Conservation (phyloP, 2,329 filamentous ascomycete genomes). For the Rhinocladiella mackenziei region DNA sequence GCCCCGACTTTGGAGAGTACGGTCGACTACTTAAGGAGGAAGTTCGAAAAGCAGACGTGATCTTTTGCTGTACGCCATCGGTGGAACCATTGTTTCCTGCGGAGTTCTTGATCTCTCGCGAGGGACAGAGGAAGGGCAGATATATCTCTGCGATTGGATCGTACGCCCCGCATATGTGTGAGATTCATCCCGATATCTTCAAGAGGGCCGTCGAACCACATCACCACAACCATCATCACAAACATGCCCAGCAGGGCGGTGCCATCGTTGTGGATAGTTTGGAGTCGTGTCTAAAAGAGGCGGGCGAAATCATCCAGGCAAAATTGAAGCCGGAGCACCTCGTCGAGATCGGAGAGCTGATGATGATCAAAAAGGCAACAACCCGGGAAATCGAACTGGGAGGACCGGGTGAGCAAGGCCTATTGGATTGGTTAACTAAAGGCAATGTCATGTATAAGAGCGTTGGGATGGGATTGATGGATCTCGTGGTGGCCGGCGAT, state of each 20-base stretch:
- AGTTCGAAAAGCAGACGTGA: constrained; percentile 66
- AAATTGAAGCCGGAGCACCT: constrained; percentile 69
- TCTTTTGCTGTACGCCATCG: constrained; percentile 85
- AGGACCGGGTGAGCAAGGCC: constrained; percentile 38
- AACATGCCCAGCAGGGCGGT: constrained; percentile 54
- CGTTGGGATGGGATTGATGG: constrained; percentile 65
- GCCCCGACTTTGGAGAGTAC: constrained; percentile 67
- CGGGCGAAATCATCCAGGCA: constrained; percentile 80
- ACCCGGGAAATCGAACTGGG: constrained; percentile 34
- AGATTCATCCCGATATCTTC: constrained; percentile 74
- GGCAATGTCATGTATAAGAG: constrained; percentile 68
- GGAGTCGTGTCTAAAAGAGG: constrained; percentile 73
- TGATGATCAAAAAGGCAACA: constrained; percentile 58
- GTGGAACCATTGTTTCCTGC: constrained; percentile 70
- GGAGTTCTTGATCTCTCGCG: constrained; percentile 62
- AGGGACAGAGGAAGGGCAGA: constrained; percentile 44
- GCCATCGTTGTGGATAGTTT: constrained; percentile 65
- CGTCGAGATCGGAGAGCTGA: constrained; percentile 80
- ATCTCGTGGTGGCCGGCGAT: constrained; percentile 60
- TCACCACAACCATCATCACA: constrained; percentile 42
- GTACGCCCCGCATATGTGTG: constrained; percentile 70
- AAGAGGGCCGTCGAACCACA: constrained; percentile 54
- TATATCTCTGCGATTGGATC: constrained; percentile 45
- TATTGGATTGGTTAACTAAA: constrained; percentile 58
- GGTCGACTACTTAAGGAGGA: constrained; percentile 65